Conservation (phyloP, 2,329 filamentous ascomycete species). For the Cryphonectria naterciae region DNA sequence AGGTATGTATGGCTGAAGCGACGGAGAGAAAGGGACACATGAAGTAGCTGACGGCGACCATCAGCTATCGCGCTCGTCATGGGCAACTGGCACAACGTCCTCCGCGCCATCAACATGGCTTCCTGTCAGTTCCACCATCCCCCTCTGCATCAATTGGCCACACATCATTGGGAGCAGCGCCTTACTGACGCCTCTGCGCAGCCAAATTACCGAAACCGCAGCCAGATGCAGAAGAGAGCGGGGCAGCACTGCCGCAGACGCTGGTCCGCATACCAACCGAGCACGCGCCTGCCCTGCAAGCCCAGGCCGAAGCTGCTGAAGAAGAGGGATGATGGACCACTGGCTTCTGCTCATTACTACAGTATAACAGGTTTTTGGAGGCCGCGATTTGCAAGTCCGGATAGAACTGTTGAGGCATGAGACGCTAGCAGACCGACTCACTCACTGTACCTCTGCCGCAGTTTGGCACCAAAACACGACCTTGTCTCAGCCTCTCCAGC, state of each 20-base stretch:
- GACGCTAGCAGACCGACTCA: neutral
- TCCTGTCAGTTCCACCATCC: slow-evolving; percentile 61
- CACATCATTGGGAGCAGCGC: neutral
- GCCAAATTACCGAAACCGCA: slow-evolving; percentile 71
- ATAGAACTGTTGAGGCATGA: neutral
- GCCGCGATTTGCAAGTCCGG: neutral
- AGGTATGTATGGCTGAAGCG: slow-evolving; percentile 50
- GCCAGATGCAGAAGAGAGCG: slow-evolving; percentile 40
- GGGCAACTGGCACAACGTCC: slow-evolving; percentile 85
- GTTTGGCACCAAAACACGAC: neutral
- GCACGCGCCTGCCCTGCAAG: slow-evolving; percentile 68
- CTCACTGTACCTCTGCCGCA: neutral
- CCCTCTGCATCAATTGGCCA: slow-evolving; percentile 29
- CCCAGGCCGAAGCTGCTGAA: slow-evolving; percentile 58
- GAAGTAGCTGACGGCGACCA: slow-evolving; percentile 31
- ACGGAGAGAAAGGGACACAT: slow-evolving; percentile 8
- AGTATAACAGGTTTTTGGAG: neutral
- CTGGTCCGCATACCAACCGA: slow-evolving; percentile 85
- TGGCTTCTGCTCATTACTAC: slow-evolving; percentile 16
- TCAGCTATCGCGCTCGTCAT: slow-evolving; percentile 82
- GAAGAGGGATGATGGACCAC: slow-evolving; percentile 36
- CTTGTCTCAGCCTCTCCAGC: slow-evolving; percentile 15
- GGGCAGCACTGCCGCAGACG: slow-evolving; percentile 72
- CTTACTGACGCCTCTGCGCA: slow-evolving; percentile 39
- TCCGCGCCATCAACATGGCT: slow-evolving; percentile 84